phyloP scores from a whole-genome alignment of 1,284 basidiomycete genomes.

The Lentinus polychrous region DNA sequence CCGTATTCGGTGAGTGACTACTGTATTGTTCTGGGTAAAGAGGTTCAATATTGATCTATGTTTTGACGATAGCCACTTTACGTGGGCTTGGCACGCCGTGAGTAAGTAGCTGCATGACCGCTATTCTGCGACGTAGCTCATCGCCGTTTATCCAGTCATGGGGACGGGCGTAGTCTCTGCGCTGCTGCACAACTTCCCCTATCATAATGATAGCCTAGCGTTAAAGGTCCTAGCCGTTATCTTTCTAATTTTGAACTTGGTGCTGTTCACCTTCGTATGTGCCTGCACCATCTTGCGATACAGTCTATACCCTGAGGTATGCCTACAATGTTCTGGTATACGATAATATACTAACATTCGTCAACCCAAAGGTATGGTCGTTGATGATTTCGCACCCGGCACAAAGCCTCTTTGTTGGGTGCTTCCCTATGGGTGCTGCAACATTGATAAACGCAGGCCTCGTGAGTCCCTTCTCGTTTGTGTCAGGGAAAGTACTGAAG shows the following conservation, averaged over 20 bases:
- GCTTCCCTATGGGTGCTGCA: slow-evolving; percentile 53
- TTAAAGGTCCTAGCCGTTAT: slow-evolving; percentile 30
- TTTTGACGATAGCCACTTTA: slow-evolving; percentile 30
- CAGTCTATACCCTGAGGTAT: slow-evolving; percentile 39
- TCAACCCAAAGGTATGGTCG: slow-evolving; percentile 24
- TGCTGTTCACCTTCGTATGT: slow-evolving; percentile 44
- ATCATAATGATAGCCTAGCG: slow-evolving; percentile 26
- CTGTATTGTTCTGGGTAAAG: background rate
- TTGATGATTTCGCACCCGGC: slow-evolving; percentile 39
- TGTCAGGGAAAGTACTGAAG: background rate
- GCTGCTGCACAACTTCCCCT: slow-evolving; percentile 34
- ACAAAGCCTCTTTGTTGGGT: slow-evolving; percentile 55
- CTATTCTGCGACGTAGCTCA: background rate
- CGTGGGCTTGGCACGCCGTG: slow-evolving; percentile 39
- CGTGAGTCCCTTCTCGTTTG: slow-evolving; percentile 11
- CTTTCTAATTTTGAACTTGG: slow-evolving; percentile 47
- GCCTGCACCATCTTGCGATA: slow-evolving; percentile 38
- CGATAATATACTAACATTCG: background rate
- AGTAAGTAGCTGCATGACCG: slow-evolving; percentile 7
- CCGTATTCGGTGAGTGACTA: slow-evolving; percentile 18
- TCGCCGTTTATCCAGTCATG: slow-evolving; percentile 23
- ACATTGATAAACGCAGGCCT: slow-evolving; percentile 37
- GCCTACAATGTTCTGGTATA: background rate
- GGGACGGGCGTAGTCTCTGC: slow-evolving; percentile 36
- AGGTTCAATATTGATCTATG: background rate